phyloP scores from a whole-genome alignment of 1,284 basidiomycete genomes.

The Neolentinus lepideus region DNA sequence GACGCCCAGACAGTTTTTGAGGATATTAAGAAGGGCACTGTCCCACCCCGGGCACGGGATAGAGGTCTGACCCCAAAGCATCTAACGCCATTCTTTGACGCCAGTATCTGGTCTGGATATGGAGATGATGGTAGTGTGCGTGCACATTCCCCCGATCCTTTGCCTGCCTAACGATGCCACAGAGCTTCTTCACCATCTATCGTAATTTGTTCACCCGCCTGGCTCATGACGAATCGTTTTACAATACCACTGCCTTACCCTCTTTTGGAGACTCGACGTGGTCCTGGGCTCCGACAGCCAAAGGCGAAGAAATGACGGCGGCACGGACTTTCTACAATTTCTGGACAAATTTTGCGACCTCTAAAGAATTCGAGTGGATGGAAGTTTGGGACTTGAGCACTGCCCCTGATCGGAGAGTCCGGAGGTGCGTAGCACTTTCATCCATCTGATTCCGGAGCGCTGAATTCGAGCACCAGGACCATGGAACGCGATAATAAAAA shows the following conservation, averaged over 20 bases:
- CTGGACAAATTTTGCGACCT: conserved; percentile 85
- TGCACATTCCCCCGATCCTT: conserved; percentile 5
- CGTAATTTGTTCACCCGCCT: conserved; percentile 84
- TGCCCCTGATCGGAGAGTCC: conserved; percentile 81
- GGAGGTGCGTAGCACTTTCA: conserved; percentile 41
- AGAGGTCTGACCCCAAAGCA: conserved; percentile 80
- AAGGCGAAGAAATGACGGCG: conserved; percentile 33
- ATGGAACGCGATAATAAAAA: conserved; percentile 99
- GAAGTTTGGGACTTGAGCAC: conserved; percentile 82
- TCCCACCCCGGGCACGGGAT: conserved; percentile 63
- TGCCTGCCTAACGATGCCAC: not conserved
- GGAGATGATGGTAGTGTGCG: conserved; percentile 68
- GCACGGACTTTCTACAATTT: conserved; percentile 78
- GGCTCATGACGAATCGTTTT: conserved; percentile 72
- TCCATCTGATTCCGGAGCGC: too few species aligned
- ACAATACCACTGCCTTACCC: conserved; percentile 57
- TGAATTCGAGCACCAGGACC: conserved; percentile 34
- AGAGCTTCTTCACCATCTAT: conserved; percentile 93
- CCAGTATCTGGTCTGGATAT: conserved; percentile 65
- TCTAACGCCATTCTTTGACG: conserved; percentile 81
- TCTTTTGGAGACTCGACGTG: conserved; percentile 82
- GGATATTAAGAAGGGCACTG: conserved; percentile 71
- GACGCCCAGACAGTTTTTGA: conserved; percentile 81
- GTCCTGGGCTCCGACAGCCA: conserved; percentile 50
- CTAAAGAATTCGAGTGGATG: conserved; percentile 88